Evolutionary conservation across 2,329 filamentous ascomycete genomes (phyloP), one percentile per base, ranked within the genome.

Genomic region (Ophiostoma australiae): DNA sequence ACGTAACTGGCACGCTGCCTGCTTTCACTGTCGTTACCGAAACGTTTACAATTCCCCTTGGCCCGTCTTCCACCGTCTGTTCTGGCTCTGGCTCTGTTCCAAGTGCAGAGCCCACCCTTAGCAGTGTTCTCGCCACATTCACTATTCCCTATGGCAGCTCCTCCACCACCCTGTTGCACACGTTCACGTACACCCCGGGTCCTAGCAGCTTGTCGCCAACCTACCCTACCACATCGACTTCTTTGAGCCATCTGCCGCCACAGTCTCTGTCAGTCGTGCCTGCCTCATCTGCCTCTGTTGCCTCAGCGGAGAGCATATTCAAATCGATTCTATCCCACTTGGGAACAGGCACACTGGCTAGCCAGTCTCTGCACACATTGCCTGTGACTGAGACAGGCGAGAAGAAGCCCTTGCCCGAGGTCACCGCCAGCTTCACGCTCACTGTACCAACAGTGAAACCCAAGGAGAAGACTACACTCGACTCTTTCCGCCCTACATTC

Each of bases 341-440:
- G 35, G 33, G 35, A 15, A 65, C 61, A 15, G 61, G 31, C 20
- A 39, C 63, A 11, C n/a, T 39, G 13, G 63, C 17, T 20, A 66
- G 33, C 8, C 63, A 66, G 20, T 23, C 33, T 23, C 17, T 39
- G 63, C 11, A 10, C 35, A 55, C 68, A 23, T 27, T 67, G 1
- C 37, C 66, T 20, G 39, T 5, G 11, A 31, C n/a, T 2, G 63
- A 58, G 2, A 37, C 71, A 7, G 39, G n/a, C 15, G 23, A 69
- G 10, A 55, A 67, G n/a, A 13, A 11, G 2, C 37, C 41, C 13
- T 3, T n/a, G 20, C 67, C 74, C 4, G 48, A 72, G 67, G 69
- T 71, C n/a, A 76, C 75, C 23, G 75, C 74, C n/a, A 73, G 72
- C 69, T 76, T 75, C 35, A 74, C 70, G 0, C 44, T 74, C 20